Conservation (phyloP, 2,329 filamentous ascomycete species). For the Cladosporium sphaerospermum region DNA sequence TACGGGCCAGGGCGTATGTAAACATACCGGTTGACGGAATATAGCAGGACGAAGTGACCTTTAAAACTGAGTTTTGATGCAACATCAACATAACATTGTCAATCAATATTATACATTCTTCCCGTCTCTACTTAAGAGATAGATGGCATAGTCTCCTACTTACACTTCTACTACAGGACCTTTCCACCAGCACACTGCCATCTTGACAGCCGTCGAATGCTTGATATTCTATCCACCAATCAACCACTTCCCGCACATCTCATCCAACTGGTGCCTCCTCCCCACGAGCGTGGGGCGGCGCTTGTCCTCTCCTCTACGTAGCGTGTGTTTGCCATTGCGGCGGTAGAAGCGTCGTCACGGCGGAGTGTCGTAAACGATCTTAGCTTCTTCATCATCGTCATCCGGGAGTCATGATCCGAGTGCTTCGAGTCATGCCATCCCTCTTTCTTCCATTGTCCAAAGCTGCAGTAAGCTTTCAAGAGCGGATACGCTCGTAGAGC, state of each 20-base stretch:
- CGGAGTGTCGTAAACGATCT: neutral
- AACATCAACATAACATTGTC: too few species aligned
- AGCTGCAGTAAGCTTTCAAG: conserved; percentile 11
- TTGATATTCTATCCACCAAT: neutral
- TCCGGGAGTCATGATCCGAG: neutral
- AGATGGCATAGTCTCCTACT: conserved; percentile 2
- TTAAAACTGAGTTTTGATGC: too few species aligned
- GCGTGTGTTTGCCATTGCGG: too few species aligned
- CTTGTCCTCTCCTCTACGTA: neutral
- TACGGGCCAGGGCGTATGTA: too few species aligned
- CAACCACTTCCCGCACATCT: neutral
- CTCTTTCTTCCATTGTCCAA: neutral
- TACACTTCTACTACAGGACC: conserved; percentile 1
- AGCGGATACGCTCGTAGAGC: conserved; percentile 74
- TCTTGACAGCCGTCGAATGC: neutral
- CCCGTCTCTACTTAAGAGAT: neutral
- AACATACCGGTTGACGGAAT: too few species aligned
- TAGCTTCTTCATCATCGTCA: neutral
- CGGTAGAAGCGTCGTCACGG: neutral
- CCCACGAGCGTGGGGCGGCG: conserved; percentile 7
- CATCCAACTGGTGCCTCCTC: conserved; percentile 3
- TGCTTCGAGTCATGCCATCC: neutral
- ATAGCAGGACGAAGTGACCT: neutral
- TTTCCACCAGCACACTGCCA: neutral
- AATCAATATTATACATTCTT: conserved; percentile 5